phyloP scores from a whole-genome alignment of 2,329 filamentous ascomycete genomes.

The Venturia asperata region DNA sequence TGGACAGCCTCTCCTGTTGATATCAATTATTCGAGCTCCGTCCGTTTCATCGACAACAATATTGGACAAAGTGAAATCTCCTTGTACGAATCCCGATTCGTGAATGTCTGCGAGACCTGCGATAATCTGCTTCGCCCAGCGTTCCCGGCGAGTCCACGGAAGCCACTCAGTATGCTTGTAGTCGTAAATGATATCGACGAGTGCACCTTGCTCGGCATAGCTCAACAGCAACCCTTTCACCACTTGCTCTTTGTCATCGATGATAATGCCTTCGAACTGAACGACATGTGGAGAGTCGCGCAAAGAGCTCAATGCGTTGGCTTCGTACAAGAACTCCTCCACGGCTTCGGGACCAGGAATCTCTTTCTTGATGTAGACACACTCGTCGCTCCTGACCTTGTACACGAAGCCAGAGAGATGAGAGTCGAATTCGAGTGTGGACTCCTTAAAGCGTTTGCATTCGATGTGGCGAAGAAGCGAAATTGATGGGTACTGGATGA shows the following conservation, averaged over 20 bases:
- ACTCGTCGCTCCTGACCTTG: slow-evolving; percentile 64
- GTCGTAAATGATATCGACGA: slow-evolving; percentile 89
- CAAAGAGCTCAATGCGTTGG: slow-evolving; percentile 83
- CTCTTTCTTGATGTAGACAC: slow-evolving; percentile 87
- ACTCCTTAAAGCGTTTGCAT: slow-evolving; percentile 24
- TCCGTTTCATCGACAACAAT: slow-evolving; percentile 83
- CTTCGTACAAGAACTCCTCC: slow-evolving; percentile 95
- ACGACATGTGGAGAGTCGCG: slow-evolving; percentile 70
- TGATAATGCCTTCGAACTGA: slow-evolving; percentile 76
- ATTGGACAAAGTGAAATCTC: slow-evolving; percentile 94
- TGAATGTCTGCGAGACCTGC: slow-evolving; percentile 86
- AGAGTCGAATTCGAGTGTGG: slow-evolving; percentile 66
- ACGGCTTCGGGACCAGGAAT: slow-evolving; percentile 93
- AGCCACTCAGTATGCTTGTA: slow-evolving; percentile 47
- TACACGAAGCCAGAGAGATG: slow-evolving; percentile 98
- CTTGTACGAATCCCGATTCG: slow-evolving; percentile 92
- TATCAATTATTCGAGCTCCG: slow-evolving; percentile 95
- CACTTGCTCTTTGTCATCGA: slow-evolving; percentile 64
- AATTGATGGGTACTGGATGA: slow-evolving; percentile 74
- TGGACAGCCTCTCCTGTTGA: slow-evolving; percentile 93
- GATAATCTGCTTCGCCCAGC: slow-evolving; percentile 88
- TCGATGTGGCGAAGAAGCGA: slow-evolving; percentile 66
- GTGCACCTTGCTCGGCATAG: slow-evolving; percentile 76
- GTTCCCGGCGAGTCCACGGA: slow-evolving; percentile 67
- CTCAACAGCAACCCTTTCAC: slow-evolving; percentile 88